These are phyloP conservation scores for Protomyces pachydermus DNA, from an alignment of 1,139 yeast genomes.

Conservation along the genomic window DNA sequence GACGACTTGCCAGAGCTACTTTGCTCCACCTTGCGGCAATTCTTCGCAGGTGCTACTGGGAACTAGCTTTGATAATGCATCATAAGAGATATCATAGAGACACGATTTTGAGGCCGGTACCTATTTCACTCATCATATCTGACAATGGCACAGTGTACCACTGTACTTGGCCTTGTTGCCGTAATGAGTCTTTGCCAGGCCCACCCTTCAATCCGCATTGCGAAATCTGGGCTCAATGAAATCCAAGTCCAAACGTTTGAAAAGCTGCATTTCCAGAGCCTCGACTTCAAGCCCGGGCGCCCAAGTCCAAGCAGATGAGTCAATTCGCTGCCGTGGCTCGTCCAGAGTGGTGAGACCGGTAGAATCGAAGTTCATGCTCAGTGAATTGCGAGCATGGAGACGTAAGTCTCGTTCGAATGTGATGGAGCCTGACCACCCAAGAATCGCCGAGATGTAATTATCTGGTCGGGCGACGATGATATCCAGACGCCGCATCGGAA, in stretches of 20 bases:
- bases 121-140: too few relatives aligned
- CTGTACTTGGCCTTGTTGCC: too few relatives aligned
- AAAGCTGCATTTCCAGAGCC: constrained; percentile 30
- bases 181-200: too few relatives aligned
- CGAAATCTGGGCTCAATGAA: constrained; percentile 31
- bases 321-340: constrained; percentile 12
- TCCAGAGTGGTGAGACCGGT: constrained; percentile 27
- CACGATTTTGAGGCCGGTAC: background rate
- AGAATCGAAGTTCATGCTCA: constrained; percentile 28
- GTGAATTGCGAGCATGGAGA: constrained; percentile 8
- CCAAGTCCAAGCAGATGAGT: constrained; percentile 7
- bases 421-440: constrained; percentile 34
- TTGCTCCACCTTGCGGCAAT: constrained; percentile 82
- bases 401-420: constrained; percentile 33
- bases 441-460: constrained; percentile 31
- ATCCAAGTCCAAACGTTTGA: constrained; percentile 27
- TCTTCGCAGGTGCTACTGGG: constrained; percentile 64
- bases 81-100: background rate
- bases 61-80: background rate
- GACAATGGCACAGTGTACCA: too few relatives aligned
- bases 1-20: constrained; percentile 88
- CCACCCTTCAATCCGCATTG: constrained; percentile 13
- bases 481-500: constrained; percentile 29
- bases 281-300: constrained; percentile 27
- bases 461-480: constrained; percentile 31